Evolutionary conservation across 495 filamentous ascomycete genomes (phyloP), one percentile per base, ranked within the genome.

Genomic region (Darksidea phi): DNA sequence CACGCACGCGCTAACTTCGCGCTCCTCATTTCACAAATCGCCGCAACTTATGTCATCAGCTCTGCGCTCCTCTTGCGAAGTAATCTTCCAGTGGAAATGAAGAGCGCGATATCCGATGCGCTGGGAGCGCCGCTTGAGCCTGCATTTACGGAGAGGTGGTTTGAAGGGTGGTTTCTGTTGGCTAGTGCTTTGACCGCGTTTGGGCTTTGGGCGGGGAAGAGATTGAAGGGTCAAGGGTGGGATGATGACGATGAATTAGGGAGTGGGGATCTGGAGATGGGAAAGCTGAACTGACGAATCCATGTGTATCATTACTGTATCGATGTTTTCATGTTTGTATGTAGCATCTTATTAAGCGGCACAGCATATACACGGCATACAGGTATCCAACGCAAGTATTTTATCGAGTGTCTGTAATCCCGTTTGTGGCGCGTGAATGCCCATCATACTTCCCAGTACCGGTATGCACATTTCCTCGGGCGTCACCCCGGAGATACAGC

Each of bases 131-230:
- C 79, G 6, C 76, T 91, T 8, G 84, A 89, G 67, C 80, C 83
- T 7, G 74, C 70, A 12, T 89, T 91, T 61, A 86, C 88, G n/a
- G 89, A 91, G 63, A 74, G 83, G n/a, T 93, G 89, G 89, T 94
- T 93, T 70, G 89, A 92, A 67, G 82, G 81, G 21, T 88, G 89
- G 85, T 94, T 93, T 66, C 71, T 91, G 24, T 64, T 80, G 2
- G 84, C 84, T 6, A 85, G 82, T 48, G 76, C 72, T 0, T 68
- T 78, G 15, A 91, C 89, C 15, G 83, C 79, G 17, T 70, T 78
- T 38, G 88, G 86, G 11, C 84, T 92, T 21, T 86, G 85, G 79
- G 67, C 89, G 11, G 85, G 86, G 1, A 78, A 82, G 63, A 84
- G 83, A 66, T 71, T 89, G 6, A 75, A 73, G 18, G 75, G 76